A percentile compares a stretch with the other conserved stretches of the same genome.
These are phyloP conservation scores for Entomortierella parvispora DNA, from an alignment of 192 early-diverging fungal species.

Conservation along the genomic window DNA sequence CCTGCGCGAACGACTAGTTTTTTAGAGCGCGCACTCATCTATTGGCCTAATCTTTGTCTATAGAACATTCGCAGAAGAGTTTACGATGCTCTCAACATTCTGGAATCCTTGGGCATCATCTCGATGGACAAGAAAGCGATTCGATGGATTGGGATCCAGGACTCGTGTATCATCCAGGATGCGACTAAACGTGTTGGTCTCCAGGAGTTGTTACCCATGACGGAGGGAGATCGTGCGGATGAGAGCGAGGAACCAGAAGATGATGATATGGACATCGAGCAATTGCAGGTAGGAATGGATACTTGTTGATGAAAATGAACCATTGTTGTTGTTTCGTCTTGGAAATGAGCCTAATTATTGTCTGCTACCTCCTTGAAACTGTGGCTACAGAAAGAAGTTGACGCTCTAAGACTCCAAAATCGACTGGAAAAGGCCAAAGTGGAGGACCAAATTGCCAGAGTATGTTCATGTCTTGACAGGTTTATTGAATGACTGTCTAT, in stretches of 20 bases:
- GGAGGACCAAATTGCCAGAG: conserved; percentile 39
- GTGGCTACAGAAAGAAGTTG: conserved; percentile 27
- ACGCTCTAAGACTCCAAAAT: conserved; percentile 29
- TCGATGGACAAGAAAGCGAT: conserved; percentile 73
- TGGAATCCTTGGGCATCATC: conserved; percentile 73
- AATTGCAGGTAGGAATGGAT: conserved; percentile 24
- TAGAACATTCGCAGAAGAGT: conserved; percentile 77
- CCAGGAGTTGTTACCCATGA: background rate
- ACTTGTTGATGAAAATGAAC: background rate
- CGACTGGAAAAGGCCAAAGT: conserved; percentile 25
- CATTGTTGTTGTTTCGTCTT: background rate
- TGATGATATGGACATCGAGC: conserved; percentile 50
- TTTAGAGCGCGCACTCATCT: background rate
- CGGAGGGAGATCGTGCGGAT: conserved; percentile 32
- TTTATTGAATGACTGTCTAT: too few relatives aligned
- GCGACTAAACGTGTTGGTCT: conserved; percentile 6
- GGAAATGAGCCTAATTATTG: background rate
- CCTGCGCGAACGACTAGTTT: background rate
- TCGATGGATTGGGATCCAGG: conserved; percentile 68
- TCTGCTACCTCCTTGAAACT: background rate
- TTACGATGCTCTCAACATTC: conserved; percentile 77
- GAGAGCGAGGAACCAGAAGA: conserved; percentile 52
- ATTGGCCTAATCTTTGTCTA: conserved; percentile 1
- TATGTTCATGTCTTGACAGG: conserved; percentile 1
- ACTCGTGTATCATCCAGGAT: conserved; percentile 32